phyloP scores from a whole-genome alignment of 1,284 basidiomycete genomes.

The Ustilago trichophora region DNA sequence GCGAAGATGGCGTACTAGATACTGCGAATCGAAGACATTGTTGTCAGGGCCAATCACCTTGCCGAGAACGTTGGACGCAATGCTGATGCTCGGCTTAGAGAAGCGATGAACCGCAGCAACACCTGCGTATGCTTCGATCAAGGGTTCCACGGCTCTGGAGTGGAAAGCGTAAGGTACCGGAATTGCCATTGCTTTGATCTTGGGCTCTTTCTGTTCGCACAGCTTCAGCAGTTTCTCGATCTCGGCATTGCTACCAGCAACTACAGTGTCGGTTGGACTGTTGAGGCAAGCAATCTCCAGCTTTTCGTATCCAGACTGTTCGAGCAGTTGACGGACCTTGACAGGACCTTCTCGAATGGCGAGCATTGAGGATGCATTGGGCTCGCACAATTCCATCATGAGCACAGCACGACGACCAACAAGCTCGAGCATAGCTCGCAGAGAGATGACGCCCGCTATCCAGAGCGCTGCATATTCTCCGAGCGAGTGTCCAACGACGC shows the following conservation, averaged over 20 bases:
- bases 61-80: conserved; percentile 41
- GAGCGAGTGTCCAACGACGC: conserved; percentile 45
- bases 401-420: conserved; percentile 39
- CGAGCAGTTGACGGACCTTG: conserved; percentile 18
- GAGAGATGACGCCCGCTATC: conserved; percentile 25
- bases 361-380: conserved; percentile 46
- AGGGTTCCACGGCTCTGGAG: conserved; percentile 30
- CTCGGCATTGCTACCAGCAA: conserved; percentile 29
- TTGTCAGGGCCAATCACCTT: not conserved
- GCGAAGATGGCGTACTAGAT: conserved; percentile 34
- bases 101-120: conserved; percentile 6
- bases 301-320: conserved; percentile 2
- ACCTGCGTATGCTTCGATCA: conserved; percentile 12
- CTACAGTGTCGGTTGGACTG: conserved; percentile 41
- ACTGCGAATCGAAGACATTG: conserved; percentile 6
- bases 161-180: conserved; percentile 52
- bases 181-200: conserved; percentile 44
- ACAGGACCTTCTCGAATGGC: conserved; percentile 25
- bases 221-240: conserved; percentile 20
- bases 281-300: conserved; percentile 51
- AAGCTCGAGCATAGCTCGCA: conserved; percentile 39
- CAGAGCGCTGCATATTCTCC: conserved; percentile 49
- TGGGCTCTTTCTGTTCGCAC: conserved; percentile 23
- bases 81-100: conserved; percentile 10
- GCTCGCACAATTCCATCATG: conserved; percentile 39